phyloP scores from a whole-genome alignment of 2,329 filamentous ascomycete species.

The Pezicula radicicola region DNA sequence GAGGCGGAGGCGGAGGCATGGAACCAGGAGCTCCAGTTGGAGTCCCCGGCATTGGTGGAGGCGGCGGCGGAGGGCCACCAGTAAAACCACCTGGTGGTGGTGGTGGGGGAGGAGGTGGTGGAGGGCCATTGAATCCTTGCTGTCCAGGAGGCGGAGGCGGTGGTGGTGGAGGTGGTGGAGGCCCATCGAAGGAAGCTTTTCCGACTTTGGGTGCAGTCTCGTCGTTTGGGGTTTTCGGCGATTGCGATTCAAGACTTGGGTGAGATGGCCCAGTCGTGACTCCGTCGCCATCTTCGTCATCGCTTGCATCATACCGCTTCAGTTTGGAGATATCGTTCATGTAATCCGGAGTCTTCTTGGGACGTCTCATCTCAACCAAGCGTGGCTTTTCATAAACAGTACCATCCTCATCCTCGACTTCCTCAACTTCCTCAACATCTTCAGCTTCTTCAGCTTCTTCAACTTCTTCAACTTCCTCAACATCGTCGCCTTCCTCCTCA shows the following conservation, averaged over 20 bases:
- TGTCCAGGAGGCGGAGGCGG: slow-evolving; percentile 35
- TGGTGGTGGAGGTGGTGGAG: slow-evolving; percentile 34
- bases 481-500: slow-evolving; percentile 26
- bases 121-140: slow-evolving; percentile 28
- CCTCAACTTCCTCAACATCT: slow-evolving; percentile 36
- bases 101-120: slow-evolving; percentile 36
- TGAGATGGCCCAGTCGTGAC: slow-evolving; percentile 73
- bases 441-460: slow-evolving; percentile 31
- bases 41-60: slow-evolving; percentile 35
- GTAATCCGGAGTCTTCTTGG: slow-evolving; percentile 55
- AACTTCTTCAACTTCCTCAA: slow-evolving; percentile 34
- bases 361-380: slow-evolving; percentile 75
- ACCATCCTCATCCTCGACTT: slow-evolving; percentile 47
- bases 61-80: slow-evolving; percentile 36
- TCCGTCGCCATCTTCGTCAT: slow-evolving; percentile 51
- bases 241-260: slow-evolving; percentile 67
- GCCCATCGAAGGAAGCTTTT: slow-evolving; percentile 32
- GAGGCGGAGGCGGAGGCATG: slow-evolving; percentile 47
- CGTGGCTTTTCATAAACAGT: slow-evolving; percentile 67
- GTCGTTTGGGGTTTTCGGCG: slow-evolving; percentile 50
- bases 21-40: slow-evolving; percentile 45
- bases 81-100: slow-evolving; percentile 36
- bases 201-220: slow-evolving; percentile 17
- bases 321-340: slow-evolving; percentile 74
- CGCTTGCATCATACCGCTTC: slow-evolving; percentile 61